Conservation (phyloP, 495 filamentous ascomycete genomes). For the Massariosphaeria phaeospora region DNA sequence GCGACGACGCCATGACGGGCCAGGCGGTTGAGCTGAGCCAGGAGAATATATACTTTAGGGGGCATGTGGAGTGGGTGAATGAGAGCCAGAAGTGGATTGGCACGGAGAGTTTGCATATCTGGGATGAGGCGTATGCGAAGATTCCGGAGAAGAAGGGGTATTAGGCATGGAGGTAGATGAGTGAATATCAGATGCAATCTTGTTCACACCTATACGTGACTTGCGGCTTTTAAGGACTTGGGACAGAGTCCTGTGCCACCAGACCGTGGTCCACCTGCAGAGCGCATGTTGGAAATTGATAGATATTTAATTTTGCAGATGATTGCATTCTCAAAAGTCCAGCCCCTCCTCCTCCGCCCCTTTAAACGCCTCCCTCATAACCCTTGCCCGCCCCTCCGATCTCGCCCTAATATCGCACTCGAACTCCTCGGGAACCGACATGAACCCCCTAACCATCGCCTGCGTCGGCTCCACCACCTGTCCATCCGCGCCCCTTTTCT, state of each 20-base stretch:
- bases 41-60: constrained; percentile 36
- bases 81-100: constrained; percentile 33
- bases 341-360: constrained; percentile 29
- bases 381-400: constrained; percentile 35
- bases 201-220: neutral
- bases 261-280: too few relatives aligned
- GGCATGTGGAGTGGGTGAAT: constrained; percentile 27
- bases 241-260: too few relatives aligned
- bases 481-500: constrained; percentile 21
- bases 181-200: neutral
- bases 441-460: constrained; percentile 37
- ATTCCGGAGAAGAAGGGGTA: constrained; percentile 6
- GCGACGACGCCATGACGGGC: constrained; percentile 32
- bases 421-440: constrained; percentile 39
- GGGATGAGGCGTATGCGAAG: constrained; percentile 22
- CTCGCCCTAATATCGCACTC: constrained; percentile 39
- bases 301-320: neutral
- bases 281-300: neutral
- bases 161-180: neutral
- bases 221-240: too few relatives aligned
- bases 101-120: constrained; percentile 11
- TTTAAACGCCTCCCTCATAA: constrained; percentile 29
- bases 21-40: constrained; percentile 31
- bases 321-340: constrained; percentile 7
- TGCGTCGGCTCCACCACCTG: constrained; percentile 26